Evolutionary conservation across 805 yeast genomes (phyloP).

Genomic region (Monosporozyma siamensis): DNA sequence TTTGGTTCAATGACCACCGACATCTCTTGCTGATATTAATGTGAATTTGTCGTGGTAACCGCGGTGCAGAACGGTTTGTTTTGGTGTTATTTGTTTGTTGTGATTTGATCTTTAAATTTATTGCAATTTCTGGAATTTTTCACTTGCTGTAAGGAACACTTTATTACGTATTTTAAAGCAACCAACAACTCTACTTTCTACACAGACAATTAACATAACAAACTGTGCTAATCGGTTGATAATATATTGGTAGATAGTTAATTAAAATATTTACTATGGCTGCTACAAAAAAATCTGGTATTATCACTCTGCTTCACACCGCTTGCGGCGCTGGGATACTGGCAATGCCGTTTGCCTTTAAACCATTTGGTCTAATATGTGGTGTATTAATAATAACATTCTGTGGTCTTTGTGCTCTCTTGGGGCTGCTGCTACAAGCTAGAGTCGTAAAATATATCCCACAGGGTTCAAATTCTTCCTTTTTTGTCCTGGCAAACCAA

Average conservation of each 20-base stretch:
- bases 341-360: conserved; percentile 65
- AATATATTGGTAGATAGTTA: too few species aligned
- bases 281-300: conserved; percentile 24
- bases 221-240: too few species aligned
- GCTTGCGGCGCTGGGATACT: conserved; percentile 55
- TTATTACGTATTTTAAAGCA: too few species aligned
- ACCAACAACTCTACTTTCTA: neutral
- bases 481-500: conserved; percentile 51
- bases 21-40: too few species aligned
- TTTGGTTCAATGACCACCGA: conserved; percentile 35
- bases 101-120: too few species aligned
- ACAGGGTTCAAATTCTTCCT: conserved; percentile 37
- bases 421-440: conserved; percentile 56
- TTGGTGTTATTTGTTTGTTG: too few species aligned
- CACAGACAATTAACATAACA: too few species aligned
- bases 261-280: too few species aligned
- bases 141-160: too few species aligned
- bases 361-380: conserved; percentile 26
- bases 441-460: conserved; percentile 47
- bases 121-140: too few species aligned
- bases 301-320: conserved; percentile 28
- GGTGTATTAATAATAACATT: conserved; percentile 20
- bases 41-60: too few species aligned
- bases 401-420: conserved; percentile 23
- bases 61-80: too few species aligned